Evolutionary conservation across 495 filamentous ascomycete species (phyloP).

Genomic region (Tuber borchii): DNA sequence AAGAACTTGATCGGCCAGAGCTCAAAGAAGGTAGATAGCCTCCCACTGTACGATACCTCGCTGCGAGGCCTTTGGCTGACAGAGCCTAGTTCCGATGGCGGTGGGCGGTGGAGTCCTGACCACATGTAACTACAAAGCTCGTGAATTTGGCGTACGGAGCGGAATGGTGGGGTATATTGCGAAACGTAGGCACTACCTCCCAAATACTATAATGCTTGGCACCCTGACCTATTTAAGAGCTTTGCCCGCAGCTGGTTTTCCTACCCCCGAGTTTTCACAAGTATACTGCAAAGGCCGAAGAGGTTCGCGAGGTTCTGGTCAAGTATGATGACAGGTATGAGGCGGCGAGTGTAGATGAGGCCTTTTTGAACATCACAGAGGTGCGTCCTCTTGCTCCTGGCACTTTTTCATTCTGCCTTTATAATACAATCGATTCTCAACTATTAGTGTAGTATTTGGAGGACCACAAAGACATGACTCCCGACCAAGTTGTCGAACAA

Average conservation of each 20-base stretch:
- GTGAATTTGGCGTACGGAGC: constrained; percentile 81
- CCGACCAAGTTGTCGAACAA: constrained; percentile 66
- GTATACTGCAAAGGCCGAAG: constrained; percentile 82
- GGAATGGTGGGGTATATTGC: constrained; percentile 97
- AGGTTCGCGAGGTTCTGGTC: constrained; percentile 74
- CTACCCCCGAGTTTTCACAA: constrained; percentile 82
- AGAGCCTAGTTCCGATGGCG: constrained; percentile 65
- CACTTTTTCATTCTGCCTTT: background rate
- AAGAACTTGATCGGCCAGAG: constrained; percentile 84
- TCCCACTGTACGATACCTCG: background rate
- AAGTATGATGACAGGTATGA: constrained; percentile 87
- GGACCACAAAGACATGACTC: constrained; percentile 55
- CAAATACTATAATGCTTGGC: background rate
- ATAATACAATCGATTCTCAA: background rate
- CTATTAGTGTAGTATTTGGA: constrained; percentile 56
- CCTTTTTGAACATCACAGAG: constrained; percentile 85
- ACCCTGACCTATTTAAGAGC: constrained; percentile 44
- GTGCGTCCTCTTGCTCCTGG: constrained; percentile 8
- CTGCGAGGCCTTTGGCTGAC: constrained; percentile 10
- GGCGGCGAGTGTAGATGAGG: constrained; percentile 89
- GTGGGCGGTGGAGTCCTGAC: constrained; percentile 88
- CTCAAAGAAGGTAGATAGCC: constrained; percentile 54
- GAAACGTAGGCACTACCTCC: constrained; percentile 49
- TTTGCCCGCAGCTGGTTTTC: constrained; percentile 82
- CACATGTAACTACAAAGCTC: constrained; percentile 89